Evolutionary conservation across 805 yeast species (phyloP).

Genomic region (Myxozyma sirexii): DNA sequence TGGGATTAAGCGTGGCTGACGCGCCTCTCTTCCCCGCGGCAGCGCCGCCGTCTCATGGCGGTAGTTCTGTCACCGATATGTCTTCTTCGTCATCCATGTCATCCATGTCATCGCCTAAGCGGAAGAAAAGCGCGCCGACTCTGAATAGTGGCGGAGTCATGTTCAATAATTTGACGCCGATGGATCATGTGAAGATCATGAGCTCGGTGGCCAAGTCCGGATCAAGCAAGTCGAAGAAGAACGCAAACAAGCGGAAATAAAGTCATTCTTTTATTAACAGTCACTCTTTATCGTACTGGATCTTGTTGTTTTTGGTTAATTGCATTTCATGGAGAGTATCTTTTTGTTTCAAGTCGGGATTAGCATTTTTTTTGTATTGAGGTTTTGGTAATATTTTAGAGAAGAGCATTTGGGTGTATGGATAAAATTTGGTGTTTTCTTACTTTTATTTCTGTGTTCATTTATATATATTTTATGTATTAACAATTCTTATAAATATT

Average conservation of each 20-base stretch:
- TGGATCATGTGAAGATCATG: conserved; percentile 24
- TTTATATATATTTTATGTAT: too few relatives aligned
- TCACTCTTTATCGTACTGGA: not conserved
- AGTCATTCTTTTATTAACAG: not conserved
- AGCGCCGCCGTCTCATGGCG: not conserved
- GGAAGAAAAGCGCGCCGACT: not conserved
- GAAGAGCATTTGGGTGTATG: too few relatives aligned
- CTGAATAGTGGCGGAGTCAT: not conserved
- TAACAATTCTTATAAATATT: too few relatives aligned
- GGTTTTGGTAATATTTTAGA: too few relatives aligned
- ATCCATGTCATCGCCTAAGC: not conserved
- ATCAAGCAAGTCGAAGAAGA: conserved; percentile 17
- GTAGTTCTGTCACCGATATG: not conserved
- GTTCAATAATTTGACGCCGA: conserved; percentile 19
- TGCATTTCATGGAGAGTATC: not conserved
- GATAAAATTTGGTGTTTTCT: too few relatives aligned
- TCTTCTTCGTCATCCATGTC: not conserved
- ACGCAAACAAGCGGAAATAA: not conserved
- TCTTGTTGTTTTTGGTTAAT: not conserved
- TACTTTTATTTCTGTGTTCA: too few relatives aligned
- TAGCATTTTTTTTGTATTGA: not conserved
- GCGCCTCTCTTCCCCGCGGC: not conserved
- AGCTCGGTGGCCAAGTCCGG: conserved; percentile 23
- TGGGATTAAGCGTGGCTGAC: conserved; percentile 2
- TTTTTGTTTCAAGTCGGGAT: not conserved